phyloP scores from a whole-genome alignment of 805 yeast species.

The Suhomyces xylopsoci region DNA sequence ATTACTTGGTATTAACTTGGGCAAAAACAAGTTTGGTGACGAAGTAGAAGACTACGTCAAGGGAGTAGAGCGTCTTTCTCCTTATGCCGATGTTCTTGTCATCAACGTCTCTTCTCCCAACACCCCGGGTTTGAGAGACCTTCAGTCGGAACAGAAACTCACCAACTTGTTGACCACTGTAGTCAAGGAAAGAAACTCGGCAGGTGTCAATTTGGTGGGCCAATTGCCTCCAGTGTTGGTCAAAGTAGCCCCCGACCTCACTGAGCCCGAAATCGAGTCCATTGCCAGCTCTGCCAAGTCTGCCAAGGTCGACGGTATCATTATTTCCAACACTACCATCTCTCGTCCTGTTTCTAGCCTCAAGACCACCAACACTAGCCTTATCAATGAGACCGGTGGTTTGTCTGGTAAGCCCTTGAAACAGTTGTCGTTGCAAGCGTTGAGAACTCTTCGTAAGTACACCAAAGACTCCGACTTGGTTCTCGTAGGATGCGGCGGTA shows the following conservation, averaged over 20 bases:
- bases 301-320: constrained; percentile 85
- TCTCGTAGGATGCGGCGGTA: constrained; percentile 93
- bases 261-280: constrained; percentile 73
- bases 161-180: constrained; percentile 65
- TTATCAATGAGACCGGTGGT: constrained; percentile 73
- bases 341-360: constrained; percentile 65
- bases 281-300: constrained; percentile 77
- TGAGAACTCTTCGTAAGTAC: constrained; percentile 67
- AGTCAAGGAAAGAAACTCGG: constrained; percentile 59
- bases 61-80: constrained; percentile 81
- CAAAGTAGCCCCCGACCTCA: constrained; percentile 90
- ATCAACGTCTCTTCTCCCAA: constrained; percentile 94
- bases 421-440: constrained; percentile 69
- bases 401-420: constrained; percentile 91
- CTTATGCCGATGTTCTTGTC: constrained; percentile 83
- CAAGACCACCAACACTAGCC: constrained; percentile 41
- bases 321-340: constrained; percentile 88
- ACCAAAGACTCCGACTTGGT: constrained; percentile 73
- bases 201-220: constrained; percentile 41
- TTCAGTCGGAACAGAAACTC: constrained; percentile 75
- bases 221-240: constrained; percentile 77
- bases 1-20: constrained; percentile 79
- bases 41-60: constrained; percentile 80
- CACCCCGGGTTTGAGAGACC: constrained; percentile 88
- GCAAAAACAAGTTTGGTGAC: constrained; percentile 90